These are phyloP conservation scores for Lolium multiflorum DNA, from an alignment of 176 grass and related monocot species.

Conservation along the genomic window DNA sequence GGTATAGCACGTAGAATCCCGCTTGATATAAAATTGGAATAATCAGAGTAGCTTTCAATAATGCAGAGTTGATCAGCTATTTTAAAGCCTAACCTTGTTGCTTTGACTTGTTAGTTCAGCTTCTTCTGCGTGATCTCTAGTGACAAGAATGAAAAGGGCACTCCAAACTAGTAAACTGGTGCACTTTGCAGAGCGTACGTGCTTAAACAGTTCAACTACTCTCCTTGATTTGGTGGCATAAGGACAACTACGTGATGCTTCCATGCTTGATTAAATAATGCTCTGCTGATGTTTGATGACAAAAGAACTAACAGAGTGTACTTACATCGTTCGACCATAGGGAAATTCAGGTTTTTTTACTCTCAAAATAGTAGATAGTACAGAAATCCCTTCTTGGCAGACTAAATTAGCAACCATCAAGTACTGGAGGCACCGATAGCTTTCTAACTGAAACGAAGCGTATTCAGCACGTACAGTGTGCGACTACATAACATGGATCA, in stretches of 20 bases:
- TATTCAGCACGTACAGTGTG: background rate
- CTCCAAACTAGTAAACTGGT: constrained; percentile 46
- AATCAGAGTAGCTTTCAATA: constrained; percentile 37
- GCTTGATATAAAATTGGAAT: constrained; percentile 22
- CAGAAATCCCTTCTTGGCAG: background rate
- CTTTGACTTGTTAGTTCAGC: constrained; percentile 54
- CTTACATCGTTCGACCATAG: background rate
- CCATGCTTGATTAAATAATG: constrained; percentile 32
- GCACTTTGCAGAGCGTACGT: constrained; percentile 48
- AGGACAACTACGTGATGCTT: constrained; percentile 47
- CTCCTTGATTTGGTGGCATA: constrained; percentile 56
- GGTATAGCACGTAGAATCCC: constrained; percentile 37
- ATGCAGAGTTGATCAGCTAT: constrained; percentile 36
- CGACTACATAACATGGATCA: background rate
- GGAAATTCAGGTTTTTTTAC: constrained; percentile 34
- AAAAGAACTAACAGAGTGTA: constrained; percentile 8
- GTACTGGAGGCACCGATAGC: background rate
- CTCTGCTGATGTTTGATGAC: constrained; percentile 28
- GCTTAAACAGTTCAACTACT: constrained; percentile 58
- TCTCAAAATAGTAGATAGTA: background rate
- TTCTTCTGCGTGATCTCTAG: constrained; percentile 44
- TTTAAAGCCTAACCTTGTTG: constrained; percentile 56
- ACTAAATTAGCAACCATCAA: constrained; percentile 13
- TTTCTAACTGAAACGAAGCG: constrained; percentile 2
- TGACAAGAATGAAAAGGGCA: constrained; percentile 31